Evolutionary conservation across 352 stramenopile species (phyloP).

Genomic region (Salisapilia sapeloensis): DNA sequence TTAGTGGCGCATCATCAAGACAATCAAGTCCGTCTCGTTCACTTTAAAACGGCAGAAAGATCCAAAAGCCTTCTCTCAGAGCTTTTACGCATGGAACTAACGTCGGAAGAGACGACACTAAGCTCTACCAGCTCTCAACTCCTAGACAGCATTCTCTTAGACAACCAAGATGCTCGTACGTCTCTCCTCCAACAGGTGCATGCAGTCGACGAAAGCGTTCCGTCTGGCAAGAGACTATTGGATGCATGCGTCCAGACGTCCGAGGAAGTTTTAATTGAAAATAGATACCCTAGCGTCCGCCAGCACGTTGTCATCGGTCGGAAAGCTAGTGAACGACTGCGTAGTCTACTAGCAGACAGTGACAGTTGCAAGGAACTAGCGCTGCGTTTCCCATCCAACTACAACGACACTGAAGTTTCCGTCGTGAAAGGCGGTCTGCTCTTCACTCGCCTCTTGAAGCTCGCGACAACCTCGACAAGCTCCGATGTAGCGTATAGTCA

Average conservation of each 20-base stretch:
- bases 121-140: slow-evolving; percentile 32
- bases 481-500: slow-evolving; percentile 4
- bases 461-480: slow-evolving; percentile 5
- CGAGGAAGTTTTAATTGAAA: slow-evolving; percentile 14
- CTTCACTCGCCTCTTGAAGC: slow-evolving; percentile 27
- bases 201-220: slow-evolving; percentile 6
- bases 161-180: slow-evolving; percentile 50
- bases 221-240: slow-evolving; percentile 27
- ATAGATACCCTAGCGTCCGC: slow-evolving; percentile 2
- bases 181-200: slow-evolving; percentile 49
- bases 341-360: slow-evolving; percentile 22
- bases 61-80: slow-evolving; percentile 30
- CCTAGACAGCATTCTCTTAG: slow-evolving; percentile 35
- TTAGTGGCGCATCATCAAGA: slow-evolving; percentile 32
- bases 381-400: slow-evolving; percentile 34
- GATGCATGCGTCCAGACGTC: slow-evolving; percentile 31
- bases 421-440: slow-evolving; percentile 38
- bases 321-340: slow-evolving; percentile 52
- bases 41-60: slow-evolving; percentile 23
- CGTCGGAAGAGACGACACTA: slow-evolving; percentile 39
- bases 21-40: slow-evolving; percentile 57
- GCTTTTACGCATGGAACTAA: slow-evolving; percentile 34
- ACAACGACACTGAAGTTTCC: slow-evolving; percentile 20
- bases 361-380: slow-evolving; percentile 51
- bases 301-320: slow-evolving; percentile 14